Conservation (phyloP, 169 alveolate species). For the Cryptosporidium sp. region DNA sequence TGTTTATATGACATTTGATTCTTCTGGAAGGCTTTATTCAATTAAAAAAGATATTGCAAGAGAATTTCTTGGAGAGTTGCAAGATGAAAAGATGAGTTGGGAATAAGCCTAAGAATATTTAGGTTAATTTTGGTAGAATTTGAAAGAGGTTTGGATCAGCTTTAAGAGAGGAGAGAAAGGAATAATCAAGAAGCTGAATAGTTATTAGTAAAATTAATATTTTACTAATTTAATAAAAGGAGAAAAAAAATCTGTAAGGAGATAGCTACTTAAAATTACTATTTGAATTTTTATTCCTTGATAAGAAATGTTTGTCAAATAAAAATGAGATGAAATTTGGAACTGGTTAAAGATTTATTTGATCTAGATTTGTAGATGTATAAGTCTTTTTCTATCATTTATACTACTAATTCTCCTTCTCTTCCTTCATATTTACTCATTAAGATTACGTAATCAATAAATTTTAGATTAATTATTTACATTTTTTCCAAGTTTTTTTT, state of each 20-base stretch:
- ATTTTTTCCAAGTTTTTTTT: not conserved
- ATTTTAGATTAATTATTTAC: too few relatives aligned
- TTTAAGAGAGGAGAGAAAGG: not conserved
- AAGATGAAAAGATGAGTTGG: constrained; percentile 66
- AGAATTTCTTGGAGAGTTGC: constrained; percentile 57
- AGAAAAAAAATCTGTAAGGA: not conserved
- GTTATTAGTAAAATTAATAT: too few relatives aligned
- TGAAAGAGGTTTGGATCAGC: not conserved
- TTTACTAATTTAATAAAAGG: not conserved
- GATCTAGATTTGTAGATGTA: not conserved
- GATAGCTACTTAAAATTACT: not conserved
- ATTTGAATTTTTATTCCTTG: not conserved
- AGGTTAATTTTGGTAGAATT: not conserved
- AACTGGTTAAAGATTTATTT: not conserved
- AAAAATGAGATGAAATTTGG: too few relatives aligned
- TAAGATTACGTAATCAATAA: too few relatives aligned
- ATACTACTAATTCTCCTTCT: too few relatives aligned
- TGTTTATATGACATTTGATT: constrained; percentile 70
- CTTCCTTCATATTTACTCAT: too few relatives aligned
- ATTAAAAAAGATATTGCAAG: constrained; percentile 40
- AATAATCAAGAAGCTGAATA: too few relatives aligned
- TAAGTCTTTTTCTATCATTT: too few relatives aligned
- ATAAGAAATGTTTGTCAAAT: not conserved
- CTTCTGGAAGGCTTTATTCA: constrained; percentile 62
- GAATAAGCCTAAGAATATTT: not conserved